phyloP scores from a whole-genome alignment of 2,329 filamentous ascomycete genomes.

The Elsinoe necatrix region DNA sequence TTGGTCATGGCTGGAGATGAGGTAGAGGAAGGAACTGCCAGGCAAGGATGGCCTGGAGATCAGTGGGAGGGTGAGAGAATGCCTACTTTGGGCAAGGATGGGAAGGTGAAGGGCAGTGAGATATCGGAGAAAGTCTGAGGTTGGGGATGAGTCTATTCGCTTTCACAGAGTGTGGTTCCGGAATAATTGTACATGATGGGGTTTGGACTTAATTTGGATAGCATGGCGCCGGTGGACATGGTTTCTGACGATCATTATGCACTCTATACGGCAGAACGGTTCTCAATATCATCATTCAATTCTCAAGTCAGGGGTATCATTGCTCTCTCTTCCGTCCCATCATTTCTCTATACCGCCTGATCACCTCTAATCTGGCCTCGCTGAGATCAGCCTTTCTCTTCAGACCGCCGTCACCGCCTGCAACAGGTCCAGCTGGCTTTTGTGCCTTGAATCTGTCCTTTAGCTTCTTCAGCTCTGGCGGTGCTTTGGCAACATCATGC shows the following conservation, averaged over 20 bases:
- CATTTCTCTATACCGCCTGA: slow-evolving; percentile 63
- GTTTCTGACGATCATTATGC: not conserved
- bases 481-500: slow-evolving; percentile 60
- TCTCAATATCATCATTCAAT: not conserved
- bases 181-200: not conserved
- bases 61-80: slow-evolving; percentile 30
- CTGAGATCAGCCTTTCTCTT: slow-evolving; percentile 64
- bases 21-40: slow-evolving; percentile 42
- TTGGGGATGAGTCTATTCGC: not conserved
- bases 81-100: slow-evolving; percentile 16
- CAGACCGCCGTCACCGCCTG: slow-evolving; percentile 62
- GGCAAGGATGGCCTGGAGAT: slow-evolving; percentile 50
- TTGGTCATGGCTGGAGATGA: slow-evolving; percentile 50
- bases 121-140: not conserved
- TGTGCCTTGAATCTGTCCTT: slow-evolving; percentile 58
- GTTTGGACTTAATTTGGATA: not conserved
- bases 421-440: slow-evolving; percentile 54
- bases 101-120: not conserved
- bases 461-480: slow-evolving; percentile 59
- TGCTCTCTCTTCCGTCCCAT: slow-evolving; percentile 39
- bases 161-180: not conserved
- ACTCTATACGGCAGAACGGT: not conserved
- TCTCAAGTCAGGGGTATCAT: slow-evolving; percentile 6
- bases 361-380: slow-evolving; percentile 59
- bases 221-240: not conserved